These are phyloP conservation scores for Lecanicillium sp. DNA, from an alignment of 2,329 filamentous ascomycete genomes.

Conservation along the genomic window DNA sequence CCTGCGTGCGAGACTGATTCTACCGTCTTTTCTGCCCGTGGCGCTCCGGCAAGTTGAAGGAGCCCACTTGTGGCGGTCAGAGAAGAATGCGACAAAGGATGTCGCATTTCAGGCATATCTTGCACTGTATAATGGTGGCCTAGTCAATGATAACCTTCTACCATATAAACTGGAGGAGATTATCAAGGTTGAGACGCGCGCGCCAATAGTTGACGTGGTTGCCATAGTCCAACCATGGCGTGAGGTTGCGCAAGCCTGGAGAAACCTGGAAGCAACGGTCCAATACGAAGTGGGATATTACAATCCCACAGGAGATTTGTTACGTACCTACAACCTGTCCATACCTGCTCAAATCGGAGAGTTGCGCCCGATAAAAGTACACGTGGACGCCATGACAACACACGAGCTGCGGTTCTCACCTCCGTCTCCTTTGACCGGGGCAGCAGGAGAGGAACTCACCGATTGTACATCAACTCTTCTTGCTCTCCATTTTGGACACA, in stretches of 20 bases:
- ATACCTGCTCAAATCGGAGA: conserved; percentile 35
- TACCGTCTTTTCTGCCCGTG: conserved; percentile 63
- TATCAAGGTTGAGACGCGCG: conserved; percentile 29
- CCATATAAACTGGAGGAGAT: conserved; percentile 46
- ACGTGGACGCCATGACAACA: conserved; percentile 25
- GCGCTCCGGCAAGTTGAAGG: conserved; percentile 18
- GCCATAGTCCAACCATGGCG: conserved; percentile 40
- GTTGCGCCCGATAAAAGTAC: conserved; percentile 29
- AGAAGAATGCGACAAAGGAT: conserved; percentile 69
- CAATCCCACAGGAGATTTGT: conserved; percentile 9
- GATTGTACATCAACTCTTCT: conserved; percentile 42
- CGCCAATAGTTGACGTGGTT: conserved; percentile 25
- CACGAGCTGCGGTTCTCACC: conserved; percentile 24
- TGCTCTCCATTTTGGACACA: conserved; percentile 38
- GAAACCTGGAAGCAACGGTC: conserved; percentile 12
- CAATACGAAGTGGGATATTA: conserved; percentile 25
- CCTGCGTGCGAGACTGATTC: conserved; percentile 53
- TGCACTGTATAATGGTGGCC: conserved; percentile 57
- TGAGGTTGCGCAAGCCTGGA: conserved; percentile 35
- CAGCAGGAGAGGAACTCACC: conserved; percentile 10
- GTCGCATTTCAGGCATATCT: conserved; percentile 76
- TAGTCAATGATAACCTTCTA: conserved; percentile 73
- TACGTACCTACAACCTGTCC: conserved; percentile 32
- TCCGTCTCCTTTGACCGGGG: conserved; percentile 12
- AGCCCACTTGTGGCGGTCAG: conserved; percentile 52